These are phyloP conservation scores for Trypanosoma mega DNA, from an alignment of 208 protist species.

Conservation along the genomic window DNA sequence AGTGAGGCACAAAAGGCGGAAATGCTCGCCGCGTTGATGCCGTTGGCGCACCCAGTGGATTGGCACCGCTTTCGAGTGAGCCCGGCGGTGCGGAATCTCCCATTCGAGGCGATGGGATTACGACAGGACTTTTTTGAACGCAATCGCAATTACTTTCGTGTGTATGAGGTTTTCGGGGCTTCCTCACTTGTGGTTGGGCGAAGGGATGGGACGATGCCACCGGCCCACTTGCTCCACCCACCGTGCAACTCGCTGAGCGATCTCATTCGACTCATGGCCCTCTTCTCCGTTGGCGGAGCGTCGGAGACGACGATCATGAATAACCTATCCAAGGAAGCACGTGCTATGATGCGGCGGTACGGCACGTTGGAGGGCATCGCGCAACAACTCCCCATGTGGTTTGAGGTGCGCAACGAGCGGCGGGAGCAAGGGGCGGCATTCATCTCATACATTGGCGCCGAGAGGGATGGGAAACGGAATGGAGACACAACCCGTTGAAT, in stretches of 20 bases:
- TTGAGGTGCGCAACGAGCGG: conserved; percentile 56
- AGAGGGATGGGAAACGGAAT: background rate
- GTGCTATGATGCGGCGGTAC: conserved; percentile 38
- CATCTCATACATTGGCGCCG: conserved; percentile 79
- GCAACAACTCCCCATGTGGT: conserved; percentile 81
- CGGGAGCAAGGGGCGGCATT: conserved; percentile 37
- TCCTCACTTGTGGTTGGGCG: conserved; percentile 38
- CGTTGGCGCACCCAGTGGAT: conserved; percentile 28
- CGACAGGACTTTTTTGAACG: conserved; percentile 34
- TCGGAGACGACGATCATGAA: conserved; percentile 46
- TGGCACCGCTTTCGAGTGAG: conserved; percentile 19
- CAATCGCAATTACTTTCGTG: conserved; percentile 22
- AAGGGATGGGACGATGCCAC: conserved; percentile 20
- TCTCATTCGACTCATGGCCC: conserved; percentile 68
- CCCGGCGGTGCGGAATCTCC: conserved; percentile 17
- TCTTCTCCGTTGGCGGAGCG: conserved; percentile 47
- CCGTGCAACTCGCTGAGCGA: conserved; percentile 35
- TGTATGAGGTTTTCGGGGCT: conserved; percentile 26
- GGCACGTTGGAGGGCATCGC: conserved; percentile 53
- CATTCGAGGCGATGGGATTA: conserved; percentile 33
- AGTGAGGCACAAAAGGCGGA: conserved; percentile 26
- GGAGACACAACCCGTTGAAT: conserved; percentile 12
- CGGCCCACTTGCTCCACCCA: conserved; percentile 37
- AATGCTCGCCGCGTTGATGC: conserved; percentile 39
- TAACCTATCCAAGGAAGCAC: conserved; percentile 40